Evolutionary conservation across 805 yeast genomes (phyloP).

Genomic region (Kodamaea sagamina): DNA sequence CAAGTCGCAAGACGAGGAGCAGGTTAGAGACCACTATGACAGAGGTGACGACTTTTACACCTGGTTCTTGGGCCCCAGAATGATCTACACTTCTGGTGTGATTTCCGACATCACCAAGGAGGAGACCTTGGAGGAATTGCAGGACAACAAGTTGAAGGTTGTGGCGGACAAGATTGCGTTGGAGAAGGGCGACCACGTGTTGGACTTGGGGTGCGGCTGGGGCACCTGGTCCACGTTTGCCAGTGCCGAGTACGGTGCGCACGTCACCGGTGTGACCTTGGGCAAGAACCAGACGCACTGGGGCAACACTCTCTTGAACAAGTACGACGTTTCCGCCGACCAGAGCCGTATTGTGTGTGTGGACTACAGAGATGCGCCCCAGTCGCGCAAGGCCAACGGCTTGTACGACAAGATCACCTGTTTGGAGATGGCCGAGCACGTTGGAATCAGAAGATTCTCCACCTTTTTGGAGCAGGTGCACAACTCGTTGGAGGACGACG

Average conservation of each 20-base stretch:
- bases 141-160: slow-evolving; percentile 84
- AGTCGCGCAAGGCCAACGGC: slow-evolving; percentile 46
- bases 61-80: slow-evolving; percentile 92
- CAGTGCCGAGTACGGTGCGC: slow-evolving; percentile 78
- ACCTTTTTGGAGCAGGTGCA: slow-evolving; percentile 77
- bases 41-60: slow-evolving; percentile 94
- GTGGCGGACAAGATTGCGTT: slow-evolving; percentile 86
- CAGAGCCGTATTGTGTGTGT: slow-evolving; percentile 79
- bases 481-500: slow-evolving; percentile 90
- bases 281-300: slow-evolving; percentile 90
- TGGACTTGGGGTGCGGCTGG: slow-evolving; percentile 96
- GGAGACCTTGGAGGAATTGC: slow-evolving; percentile 77
- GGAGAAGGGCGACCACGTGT: slow-evolving; percentile 67
- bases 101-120: slow-evolving; percentile 58
- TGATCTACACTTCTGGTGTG: slow-evolving; percentile 89
- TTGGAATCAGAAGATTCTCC: slow-evolving; percentile 82
- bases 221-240: slow-evolving; percentile 88
- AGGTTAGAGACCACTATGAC: slow-evolving; percentile 93
- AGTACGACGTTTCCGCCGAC: slow-evolving; percentile 65
- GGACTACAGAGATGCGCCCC: slow-evolving; percentile 92
- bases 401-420: slow-evolving; percentile 84
- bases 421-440: slow-evolving; percentile 95
- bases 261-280: slow-evolving; percentile 85
- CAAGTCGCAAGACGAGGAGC: slow-evolving; percentile 93
- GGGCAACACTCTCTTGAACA: slow-evolving; percentile 71